These are phyloP conservation scores for Castanea sativa DNA, from an alignment of 306 rosid genomes.

Conservation along the genomic window DNA sequence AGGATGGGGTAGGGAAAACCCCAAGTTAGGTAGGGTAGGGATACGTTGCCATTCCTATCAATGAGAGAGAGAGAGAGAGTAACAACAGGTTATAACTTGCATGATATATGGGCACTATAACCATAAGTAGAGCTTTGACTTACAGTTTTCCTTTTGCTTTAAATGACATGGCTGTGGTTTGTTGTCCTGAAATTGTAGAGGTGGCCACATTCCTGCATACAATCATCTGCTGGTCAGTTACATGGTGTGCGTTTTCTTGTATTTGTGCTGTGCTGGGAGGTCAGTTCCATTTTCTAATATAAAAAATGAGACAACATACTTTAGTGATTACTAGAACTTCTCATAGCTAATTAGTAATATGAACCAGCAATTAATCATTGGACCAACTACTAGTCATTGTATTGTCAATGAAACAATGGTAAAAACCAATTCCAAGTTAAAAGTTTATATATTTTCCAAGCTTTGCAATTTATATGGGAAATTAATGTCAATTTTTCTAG, in stretches of 20 bases:
- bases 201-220: conserved; percentile 43
- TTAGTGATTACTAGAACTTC: too few species aligned
- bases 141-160: conserved; percentile 36
- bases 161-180: conserved; percentile 32
- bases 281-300: background rate
- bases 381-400: too few species aligned
- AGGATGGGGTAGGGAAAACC: too few species aligned
- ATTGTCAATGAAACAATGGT: background rate
- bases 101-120: background rate
- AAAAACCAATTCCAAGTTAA: background rate
- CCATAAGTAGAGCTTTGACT: conserved; percentile 19
- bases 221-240: background rate
- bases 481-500: too few species aligned
- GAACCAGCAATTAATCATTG: too few species aligned
- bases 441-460: too few species aligned
- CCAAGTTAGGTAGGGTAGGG: too few species aligned
- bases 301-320: background rate
- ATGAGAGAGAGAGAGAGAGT: background rate
- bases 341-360: too few species aligned
- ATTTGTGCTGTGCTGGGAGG: background rate
- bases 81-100: background rate
- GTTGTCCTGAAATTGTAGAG: conserved; percentile 45
- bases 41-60: too few species aligned
- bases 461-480: background rate
- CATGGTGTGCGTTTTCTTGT: background rate